phyloP scores from a whole-genome alignment of 371 early-diverging fungal species.

The Apophysomyces trapeziformis region DNA sequence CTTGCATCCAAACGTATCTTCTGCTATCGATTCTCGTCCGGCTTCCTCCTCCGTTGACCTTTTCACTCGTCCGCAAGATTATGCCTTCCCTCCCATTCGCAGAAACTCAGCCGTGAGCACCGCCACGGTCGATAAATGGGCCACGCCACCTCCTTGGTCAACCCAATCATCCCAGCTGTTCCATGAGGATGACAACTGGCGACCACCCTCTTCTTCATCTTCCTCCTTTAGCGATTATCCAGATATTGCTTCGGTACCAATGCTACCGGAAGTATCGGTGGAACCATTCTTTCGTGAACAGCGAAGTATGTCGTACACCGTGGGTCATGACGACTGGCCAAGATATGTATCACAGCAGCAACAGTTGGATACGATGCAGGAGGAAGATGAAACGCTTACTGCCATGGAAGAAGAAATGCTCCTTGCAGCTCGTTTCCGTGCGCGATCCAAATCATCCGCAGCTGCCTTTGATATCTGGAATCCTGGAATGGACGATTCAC shows the following conservation, averaged over 20 bases:
- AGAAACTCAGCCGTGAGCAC: slow-evolving; percentile 43
- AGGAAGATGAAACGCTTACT: slow-evolving; percentile 34
- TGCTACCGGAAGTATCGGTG: slow-evolving; percentile 42
- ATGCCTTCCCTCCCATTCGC: slow-evolving; percentile 41
- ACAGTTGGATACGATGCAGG: slow-evolving; percentile 37
- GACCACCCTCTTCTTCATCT: slow-evolving; percentile 10
- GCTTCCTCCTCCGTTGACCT: slow-evolving; percentile 14
- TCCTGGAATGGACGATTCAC: slow-evolving; percentile 26
- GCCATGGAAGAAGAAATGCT: slow-evolving; percentile 27
- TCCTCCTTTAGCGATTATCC: slow-evolving; percentile 27
- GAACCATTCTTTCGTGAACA: slow-evolving; percentile 42
- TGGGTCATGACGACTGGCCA: slow-evolving; percentile 23
- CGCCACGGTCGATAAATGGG: slow-evolving; percentile 19
- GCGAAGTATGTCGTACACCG: slow-evolving; percentile 47
- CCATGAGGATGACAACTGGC: slow-evolving; percentile 4
- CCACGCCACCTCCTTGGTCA: slow-evolving; percentile 15
- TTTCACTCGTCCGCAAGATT: slow-evolving; percentile 30
- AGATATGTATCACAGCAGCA: slow-evolving; percentile 18
- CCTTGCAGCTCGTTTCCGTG: slow-evolving; percentile 25
- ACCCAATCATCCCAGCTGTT: neutral
- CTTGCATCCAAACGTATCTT: slow-evolving; percentile 17
- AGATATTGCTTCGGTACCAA: slow-evolving; percentile 43
- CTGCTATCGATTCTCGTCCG: neutral
- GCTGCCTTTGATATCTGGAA: slow-evolving; percentile 45
- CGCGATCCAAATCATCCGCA: slow-evolving; percentile 47